Evolutionary conservation across 1,284 basidiomycete species (phyloP), one percentile per base, ranked within the genome.

Genomic region (Trametes pubescens): DNA sequence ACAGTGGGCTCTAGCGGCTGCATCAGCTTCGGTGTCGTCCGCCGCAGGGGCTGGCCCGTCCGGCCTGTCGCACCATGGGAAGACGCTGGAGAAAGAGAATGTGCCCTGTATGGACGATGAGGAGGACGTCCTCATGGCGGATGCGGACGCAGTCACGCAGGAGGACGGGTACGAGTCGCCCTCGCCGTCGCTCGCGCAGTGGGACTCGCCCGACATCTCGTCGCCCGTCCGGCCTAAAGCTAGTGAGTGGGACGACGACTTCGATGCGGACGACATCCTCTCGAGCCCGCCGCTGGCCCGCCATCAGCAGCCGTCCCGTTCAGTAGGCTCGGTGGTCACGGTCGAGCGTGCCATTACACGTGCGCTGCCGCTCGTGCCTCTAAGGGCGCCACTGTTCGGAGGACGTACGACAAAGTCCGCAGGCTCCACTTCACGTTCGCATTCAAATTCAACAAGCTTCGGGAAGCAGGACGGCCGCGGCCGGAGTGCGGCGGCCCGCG

Each of bases 121-220:
- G 32, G 86, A n/a, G 18, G 79, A 80, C 26, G 74, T 74, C 51
- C 69, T 72, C 60, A 72, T 74, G 57, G 76, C 80, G 61, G 78
- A 81, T 49, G 70, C 70, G 22, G 79, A 81, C 57, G 72, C 67
- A 21, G 87, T 91, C 38, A 79, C 81, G 71, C 91, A 92, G 76
- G 91, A 93, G 72, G 90, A 91, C 69, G 91, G 91, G 40, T 93
- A 93, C 75, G 79, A 89, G 62, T 91, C 91, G 21, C 90, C 90
- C 21, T 80, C 84, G 16, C 79, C 83, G 61, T 86, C 85, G 54
- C 77, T 82, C 69, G 79, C 80, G 64, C 78, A 81, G 64, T 75
- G 75, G 69, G 83, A 84, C 62, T 82, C 83, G 11, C 83, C 86
- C 40, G 88, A 90, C 40, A 71, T 91, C 34, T 90, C 87, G 51